Conservation (phyloP, 306 rosid genomes). For the Delonix regia region DNA sequence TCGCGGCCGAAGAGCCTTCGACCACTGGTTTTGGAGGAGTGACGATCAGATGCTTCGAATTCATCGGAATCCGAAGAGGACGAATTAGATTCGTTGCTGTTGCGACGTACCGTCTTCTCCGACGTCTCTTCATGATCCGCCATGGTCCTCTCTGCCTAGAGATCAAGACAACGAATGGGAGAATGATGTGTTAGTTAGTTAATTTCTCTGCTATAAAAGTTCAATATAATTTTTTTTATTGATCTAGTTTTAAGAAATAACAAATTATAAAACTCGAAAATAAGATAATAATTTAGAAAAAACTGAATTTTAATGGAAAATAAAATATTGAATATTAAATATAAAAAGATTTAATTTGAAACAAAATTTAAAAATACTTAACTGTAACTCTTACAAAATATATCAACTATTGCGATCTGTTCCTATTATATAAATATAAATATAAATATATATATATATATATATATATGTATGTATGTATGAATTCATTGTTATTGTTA, state of each 20-base stretch:
- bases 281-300: too few relatives aligned
- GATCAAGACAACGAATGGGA: neutral
- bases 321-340: too few relatives aligned
- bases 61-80: conserved; percentile 36
- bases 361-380: too few relatives aligned
- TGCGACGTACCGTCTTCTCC: neutral
- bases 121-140: neutral
- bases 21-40: neutral
- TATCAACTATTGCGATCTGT: too few relatives aligned
- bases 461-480: too few relatives aligned
- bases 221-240: too few relatives aligned
- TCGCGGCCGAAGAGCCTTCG: conserved; percentile 69
- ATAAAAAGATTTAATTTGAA: too few relatives aligned
- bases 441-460: too few relatives aligned
- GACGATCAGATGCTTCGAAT: neutral
- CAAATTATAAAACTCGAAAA: too few relatives aligned
- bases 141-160: neutral
- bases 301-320: neutral
- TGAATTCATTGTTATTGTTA: too few relatives aligned
- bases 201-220: neutral
- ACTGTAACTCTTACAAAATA: too few relatives aligned
- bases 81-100: neutral
- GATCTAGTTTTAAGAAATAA: neutral
- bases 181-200: neutral
- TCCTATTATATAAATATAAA: too few relatives aligned